Evolutionary conservation across 495 filamentous ascomycete species (phyloP).

Genomic region (Xylaria nigripes): DNA sequence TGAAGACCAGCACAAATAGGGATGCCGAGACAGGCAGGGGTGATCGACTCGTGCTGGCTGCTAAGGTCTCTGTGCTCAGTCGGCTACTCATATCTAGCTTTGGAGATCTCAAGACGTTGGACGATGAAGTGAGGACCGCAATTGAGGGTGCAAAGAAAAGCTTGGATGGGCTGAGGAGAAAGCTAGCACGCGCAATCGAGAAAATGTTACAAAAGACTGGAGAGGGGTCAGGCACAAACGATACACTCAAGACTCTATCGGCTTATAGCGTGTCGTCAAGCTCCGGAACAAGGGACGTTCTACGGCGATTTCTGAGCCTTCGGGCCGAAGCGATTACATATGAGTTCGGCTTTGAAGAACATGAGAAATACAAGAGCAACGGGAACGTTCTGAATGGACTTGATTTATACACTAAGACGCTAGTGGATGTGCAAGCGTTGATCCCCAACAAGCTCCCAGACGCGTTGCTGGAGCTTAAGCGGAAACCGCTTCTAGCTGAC

Average conservation of each 20-base stretch:
- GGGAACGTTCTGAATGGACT: conserved; percentile 54
- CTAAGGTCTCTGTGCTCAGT: conserved; percentile 74
- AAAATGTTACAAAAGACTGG: conserved; percentile 50
- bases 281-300: conserved; percentile 69
- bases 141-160: conserved; percentile 56
- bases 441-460: conserved; percentile 66
- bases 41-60: conserved; percentile 55
- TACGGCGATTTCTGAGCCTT: conserved; percentile 72
- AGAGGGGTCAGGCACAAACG: conserved; percentile 34
- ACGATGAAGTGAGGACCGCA: conserved; percentile 34
- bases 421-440: conserved; percentile 65
- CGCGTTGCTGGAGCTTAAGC: conserved; percentile 59
- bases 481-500: conserved; percentile 60
- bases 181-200: conserved; percentile 59
- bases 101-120: conserved; percentile 26
- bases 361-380: conserved; percentile 24
- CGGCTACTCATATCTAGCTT: conserved; percentile 60
- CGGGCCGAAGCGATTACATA: conserved; percentile 57
- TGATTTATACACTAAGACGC: conserved; percentile 64
- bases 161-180: conserved; percentile 50
- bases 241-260: conserved; percentile 61
- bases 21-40: conserved; percentile 25
- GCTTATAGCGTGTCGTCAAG: conserved; percentile 80
- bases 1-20: conserved; percentile 28
- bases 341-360: conserved; percentile 41